Conservation (phyloP, 2,329 filamentous ascomycete genomes). For the Corinectria fuckeliana region DNA sequence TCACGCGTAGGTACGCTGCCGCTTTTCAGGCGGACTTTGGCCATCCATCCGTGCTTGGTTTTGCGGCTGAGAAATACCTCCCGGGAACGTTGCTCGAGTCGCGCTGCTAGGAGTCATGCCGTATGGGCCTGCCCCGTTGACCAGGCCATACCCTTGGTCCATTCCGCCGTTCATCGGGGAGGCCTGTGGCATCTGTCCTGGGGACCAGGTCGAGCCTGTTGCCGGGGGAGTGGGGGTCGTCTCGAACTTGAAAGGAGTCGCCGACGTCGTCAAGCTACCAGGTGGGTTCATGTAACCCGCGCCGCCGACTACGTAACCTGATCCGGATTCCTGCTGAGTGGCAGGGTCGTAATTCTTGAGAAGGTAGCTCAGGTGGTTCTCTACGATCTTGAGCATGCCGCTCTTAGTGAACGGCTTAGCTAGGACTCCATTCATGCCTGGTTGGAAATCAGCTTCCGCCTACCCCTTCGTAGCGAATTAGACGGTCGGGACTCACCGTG, state of each 20-base stretch:
- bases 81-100: constrained; percentile 39
- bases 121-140: constrained; percentile 50
- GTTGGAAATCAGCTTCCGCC: constrained; percentile 25
- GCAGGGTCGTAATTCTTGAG: constrained; percentile 67
- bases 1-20: constrained; percentile 50
- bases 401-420: constrained; percentile 96
- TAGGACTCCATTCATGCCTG: constrained; percentile 96
- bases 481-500: constrained; percentile 70
- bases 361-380: constrained; percentile 86
- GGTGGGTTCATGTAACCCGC: constrained; percentile 46
- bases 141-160: constrained; percentile 55
- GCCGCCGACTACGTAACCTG: constrained; percentile 43
- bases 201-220: constrained; percentile 58
- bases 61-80: constrained; percentile 31
- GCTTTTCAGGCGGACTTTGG: constrained; percentile 58
- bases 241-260: constrained; percentile 55
- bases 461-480: background rate
- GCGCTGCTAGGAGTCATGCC: constrained; percentile 42
- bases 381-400: constrained; percentile 82
- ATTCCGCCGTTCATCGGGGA: constrained; percentile 52
- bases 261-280: constrained; percentile 34
- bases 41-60: constrained; percentile 43
- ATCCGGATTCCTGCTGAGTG: constrained; percentile 48
- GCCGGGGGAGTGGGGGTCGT: constrained; percentile 62
- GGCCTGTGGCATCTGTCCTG: constrained; percentile 57